Base-by-base conservation (phyloP, 768 basidiomycete species). In the Suillus decipiens region DNA sequence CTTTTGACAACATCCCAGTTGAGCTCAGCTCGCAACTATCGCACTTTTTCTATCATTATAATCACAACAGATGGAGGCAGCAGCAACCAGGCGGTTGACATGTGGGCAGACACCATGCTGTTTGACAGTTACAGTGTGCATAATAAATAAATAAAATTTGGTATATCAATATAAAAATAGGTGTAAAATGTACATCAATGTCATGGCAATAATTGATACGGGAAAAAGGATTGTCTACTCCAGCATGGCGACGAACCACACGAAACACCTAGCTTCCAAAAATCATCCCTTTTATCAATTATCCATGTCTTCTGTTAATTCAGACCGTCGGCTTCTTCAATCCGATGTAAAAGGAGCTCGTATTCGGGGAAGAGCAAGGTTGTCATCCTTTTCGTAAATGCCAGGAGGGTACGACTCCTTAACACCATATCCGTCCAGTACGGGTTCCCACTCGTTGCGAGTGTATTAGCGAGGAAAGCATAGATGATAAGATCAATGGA, bases 401-500 rank as follows among this genome's bases (percentile, higher is more conserved):
- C 34, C 24, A 48, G 66, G 33, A 75, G 48, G 36, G 54, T 67
- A 8, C 42, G 17, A 55, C 71, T 73, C 36, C 43, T 57, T 61
- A 73, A 11, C 36, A 76, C 62, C 59, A 75, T 60, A 22, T 36
- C 37, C 53, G 66, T 6, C 62, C 73, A 75, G 34, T 75, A 69
- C 17, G 74, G 76, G 60, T 73, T 77, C 6, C 55, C 66, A 1
- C 28, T 56, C 51, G 58, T 53, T 22, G 68, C 50, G 10, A 76
- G 41, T 11, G 64, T 64, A 51, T 77, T 77, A 54, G 75, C 73
- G 8, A 76, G 70, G 62, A 76, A 76, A 19, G 63, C 76, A 39
- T 70, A 70, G 45, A 72, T 66, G 10, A 66, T 73, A 22, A 76
- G 60, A 61, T 76, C 76, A 12, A 76, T 70, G 53, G 67, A 61